Evolutionary conservation across 2,329 filamentous ascomycete genomes (phyloP).

Genomic region (Talaromyces sp.): DNA sequence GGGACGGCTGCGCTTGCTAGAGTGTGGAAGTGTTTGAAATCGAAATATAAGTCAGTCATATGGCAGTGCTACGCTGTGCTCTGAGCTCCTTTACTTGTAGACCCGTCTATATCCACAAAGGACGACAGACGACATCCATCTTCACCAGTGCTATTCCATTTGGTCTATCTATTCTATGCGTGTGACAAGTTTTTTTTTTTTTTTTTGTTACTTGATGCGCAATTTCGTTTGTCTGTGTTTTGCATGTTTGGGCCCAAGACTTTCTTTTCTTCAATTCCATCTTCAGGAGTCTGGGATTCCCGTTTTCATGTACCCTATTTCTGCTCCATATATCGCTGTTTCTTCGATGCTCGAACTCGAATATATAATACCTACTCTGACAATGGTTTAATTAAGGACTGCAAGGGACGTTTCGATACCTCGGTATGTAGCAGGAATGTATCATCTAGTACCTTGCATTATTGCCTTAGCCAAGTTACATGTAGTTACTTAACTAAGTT

Average conservation of each 20-base stretch:
- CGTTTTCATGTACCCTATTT: constrained; percentile 16
- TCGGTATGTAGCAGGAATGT: not conserved
- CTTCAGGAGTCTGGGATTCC: constrained; percentile 28
- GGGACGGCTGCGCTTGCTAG: constrained; percentile 89
- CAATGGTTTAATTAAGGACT: not conserved
- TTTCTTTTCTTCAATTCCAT: constrained; percentile 12
- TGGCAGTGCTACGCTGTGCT: not conserved
- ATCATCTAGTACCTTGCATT: not conserved
- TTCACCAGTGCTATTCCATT: not conserved
- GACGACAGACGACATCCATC: not conserved
- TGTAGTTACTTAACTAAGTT: too few species aligned
- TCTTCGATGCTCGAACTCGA: not conserved
- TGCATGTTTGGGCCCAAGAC: constrained; percentile 15
- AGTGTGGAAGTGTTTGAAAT: not conserved
- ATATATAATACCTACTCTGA: constrained; percentile 9
- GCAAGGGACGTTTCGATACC: not conserved
- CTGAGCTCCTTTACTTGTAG: not conserved
- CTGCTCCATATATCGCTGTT: constrained; percentile 10
- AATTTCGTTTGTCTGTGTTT: constrained; percentile 14
- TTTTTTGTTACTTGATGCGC: not conserved
- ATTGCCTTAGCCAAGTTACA: not conserved
- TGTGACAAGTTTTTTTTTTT: not conserved
- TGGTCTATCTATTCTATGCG: not conserved
- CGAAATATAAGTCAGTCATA: not conserved
- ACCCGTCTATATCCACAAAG: not conserved